Evolutionary conservation across 2,329 filamentous ascomycete genomes (phyloP).

Genomic region (Verticillium alfalfae): DNA sequence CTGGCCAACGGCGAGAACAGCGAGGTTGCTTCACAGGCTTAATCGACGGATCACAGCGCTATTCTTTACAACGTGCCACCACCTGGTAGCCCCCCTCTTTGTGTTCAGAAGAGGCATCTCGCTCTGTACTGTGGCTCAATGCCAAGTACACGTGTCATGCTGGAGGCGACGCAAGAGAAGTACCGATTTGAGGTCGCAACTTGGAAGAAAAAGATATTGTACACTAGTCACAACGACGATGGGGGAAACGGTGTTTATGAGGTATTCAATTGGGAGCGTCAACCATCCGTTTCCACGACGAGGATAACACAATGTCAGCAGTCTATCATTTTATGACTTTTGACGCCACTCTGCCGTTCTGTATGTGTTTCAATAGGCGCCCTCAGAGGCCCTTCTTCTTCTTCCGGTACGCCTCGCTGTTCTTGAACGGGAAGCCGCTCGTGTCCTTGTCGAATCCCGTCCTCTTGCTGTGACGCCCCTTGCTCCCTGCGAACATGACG

Average conservation of each 20-base stretch:
- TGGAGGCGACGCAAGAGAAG: not conserved
- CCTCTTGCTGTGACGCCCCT: conserved; percentile 27
- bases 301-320: not conserved
- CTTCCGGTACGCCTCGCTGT: conserved; percentile 26
- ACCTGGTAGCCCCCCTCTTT: not conserved
- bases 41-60: not conserved
- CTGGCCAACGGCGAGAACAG: not conserved
- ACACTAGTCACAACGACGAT: not conserved
- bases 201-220: not conserved
- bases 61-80: not conserved
- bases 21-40: not conserved
- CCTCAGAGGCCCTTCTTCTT: conserved; percentile 29
- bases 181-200: not conserved
- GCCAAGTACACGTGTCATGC: not conserved
- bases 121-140: no score
- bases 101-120: not conserved
- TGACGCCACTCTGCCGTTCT: not conserved
- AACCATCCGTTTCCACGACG: not conserved
- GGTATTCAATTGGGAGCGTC: not conserved
- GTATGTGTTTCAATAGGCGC: not conserved
- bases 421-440: conserved; percentile 32
- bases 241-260: not conserved
- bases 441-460: conserved; percentile 31
- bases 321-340: not conserved
- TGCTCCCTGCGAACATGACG: conserved; percentile 30